A percentile compares a stretch with the other conserved stretches of the same genome.
These are phyloP conservation scores for Epithele typhae DNA, from an alignment of 768 basidiomycete genomes.

Conservation along the genomic window DNA sequence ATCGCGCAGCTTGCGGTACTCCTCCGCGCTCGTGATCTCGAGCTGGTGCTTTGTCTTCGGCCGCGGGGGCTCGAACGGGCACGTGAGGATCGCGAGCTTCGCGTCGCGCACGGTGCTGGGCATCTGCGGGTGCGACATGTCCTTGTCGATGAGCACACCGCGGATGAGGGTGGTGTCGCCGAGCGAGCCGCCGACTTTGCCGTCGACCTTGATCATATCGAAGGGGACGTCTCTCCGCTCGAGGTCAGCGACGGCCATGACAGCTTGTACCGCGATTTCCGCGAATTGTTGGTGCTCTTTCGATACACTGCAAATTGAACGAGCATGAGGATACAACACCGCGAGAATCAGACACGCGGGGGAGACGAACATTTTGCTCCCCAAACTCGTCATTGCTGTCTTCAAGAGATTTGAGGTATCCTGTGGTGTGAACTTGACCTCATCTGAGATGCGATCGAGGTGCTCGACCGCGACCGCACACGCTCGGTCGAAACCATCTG, in stretches of 20 bases:
- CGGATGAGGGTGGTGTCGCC: constrained; percentile 94
- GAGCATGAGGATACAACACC: neutral
- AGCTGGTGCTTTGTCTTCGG: constrained; percentile 99
- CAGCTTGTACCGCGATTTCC: constrained; percentile 96
- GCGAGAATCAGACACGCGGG: neutral
- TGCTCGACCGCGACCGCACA: constrained; percentile 88
- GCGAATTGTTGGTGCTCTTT: constrained; percentile 96
- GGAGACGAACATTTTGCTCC: constrained; percentile 86
- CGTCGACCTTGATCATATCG: constrained; percentile 98
- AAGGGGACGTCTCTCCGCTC: constrained; percentile 94
- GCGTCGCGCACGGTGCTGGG: constrained; percentile 85
- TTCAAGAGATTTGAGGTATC: constrained; percentile 88
- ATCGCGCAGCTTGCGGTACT: constrained; percentile 89
- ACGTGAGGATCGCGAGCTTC: constrained; percentile 92
- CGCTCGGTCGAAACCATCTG: constrained; percentile 96
- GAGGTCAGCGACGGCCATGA: constrained; percentile 91
- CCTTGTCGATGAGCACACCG: constrained; percentile 98
- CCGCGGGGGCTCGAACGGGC: constrained; percentile 97
- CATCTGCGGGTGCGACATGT: constrained; percentile 99
- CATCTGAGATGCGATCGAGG: constrained; percentile 87
- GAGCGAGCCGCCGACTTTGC: constrained; percentile 96
- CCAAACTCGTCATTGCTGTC: constrained; percentile 93
- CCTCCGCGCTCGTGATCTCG: constrained; percentile 94
- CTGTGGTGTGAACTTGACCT: constrained; percentile 75
- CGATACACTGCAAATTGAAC: constrained; percentile 64